Base-by-base conservation (phyloP, 129 eudicot species). In the Pittosporum tobira region DNA sequence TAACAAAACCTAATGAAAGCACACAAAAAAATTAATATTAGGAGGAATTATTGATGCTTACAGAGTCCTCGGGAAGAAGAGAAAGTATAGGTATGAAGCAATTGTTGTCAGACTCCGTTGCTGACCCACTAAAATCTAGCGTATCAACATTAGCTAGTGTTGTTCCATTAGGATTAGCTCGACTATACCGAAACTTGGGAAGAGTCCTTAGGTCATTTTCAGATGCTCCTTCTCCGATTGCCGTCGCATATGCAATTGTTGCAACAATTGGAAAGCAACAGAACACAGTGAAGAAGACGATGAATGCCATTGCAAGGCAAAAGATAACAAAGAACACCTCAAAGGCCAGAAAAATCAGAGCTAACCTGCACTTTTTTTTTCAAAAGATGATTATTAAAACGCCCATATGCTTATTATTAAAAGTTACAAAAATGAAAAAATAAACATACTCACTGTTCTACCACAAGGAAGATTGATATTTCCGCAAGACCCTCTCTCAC, bases 281-380 rank as follows among this genome's bases (percentile, higher is more conserved):
- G 36, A 79, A 71, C 66, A 79, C 25, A 18, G 73, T 22, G 29
- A 79, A 50, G 64, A 70, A 75, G 37, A 75, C 51, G 13, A 72
- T 30, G 60, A 62, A 71, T 6, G 76, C 79, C 73, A 75, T 75
- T 40, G 69, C 73, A 0, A 75, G 48, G 75, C 81, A 75, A 54
- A 79, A 71, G 52, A 75, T 50, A 65, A 71, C 65, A 36, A 79
- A 71, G 49, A 79, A 67, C 66, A 79, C 81, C 50, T 75, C 86
- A 23, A 79, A 73, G 31, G 79, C 86, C 53, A 79, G 50, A 62
- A 67, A 79, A 15, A 71, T 75, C 59, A 79, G 79, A 0, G 75
- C 12, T 28, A 28, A 52, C 58, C 38, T 52, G 38, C 58, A 51
- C 24, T 52, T 51, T 6, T 13, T 15, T 7, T 6, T n/a, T n/a